These are phyloP conservation scores for Talaromyces thailandensis DNA, from an alignment of 495 filamentous ascomycete species.

Conservation along the genomic window DNA sequence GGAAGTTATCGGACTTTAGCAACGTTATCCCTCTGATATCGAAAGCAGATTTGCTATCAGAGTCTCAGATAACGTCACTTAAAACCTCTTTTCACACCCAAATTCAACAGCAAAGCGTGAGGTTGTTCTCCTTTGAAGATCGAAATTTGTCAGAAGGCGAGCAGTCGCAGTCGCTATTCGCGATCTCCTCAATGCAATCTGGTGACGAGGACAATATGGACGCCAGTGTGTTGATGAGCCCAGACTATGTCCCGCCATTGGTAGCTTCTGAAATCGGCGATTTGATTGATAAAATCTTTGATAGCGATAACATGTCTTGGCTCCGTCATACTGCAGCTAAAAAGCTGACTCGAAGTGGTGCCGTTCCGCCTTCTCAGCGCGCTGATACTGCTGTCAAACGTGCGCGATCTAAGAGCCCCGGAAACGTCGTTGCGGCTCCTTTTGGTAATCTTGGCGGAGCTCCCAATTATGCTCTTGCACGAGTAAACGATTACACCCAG, in stretches of 20 bases:
- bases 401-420: slow-evolving; percentile 2
- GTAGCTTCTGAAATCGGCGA: slow-evolving; percentile 62
- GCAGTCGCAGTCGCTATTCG: slow-evolving; percentile 47
- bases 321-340: slow-evolving; percentile 79
- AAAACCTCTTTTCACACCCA: slow-evolving; percentile 48
- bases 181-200: slow-evolving; percentile 69
- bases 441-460: slow-evolving; percentile 24
- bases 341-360: slow-evolving; percentile 65
- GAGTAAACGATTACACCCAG: slow-evolving; percentile 61
- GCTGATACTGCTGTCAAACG: slow-evolving; percentile 11
- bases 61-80: slow-evolving; percentile 46
- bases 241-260: slow-evolving; percentile 84
- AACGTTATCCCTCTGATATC: slow-evolving; percentile 83
- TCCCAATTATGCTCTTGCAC: slow-evolving; percentile 58
- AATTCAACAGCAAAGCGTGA: slow-evolving; percentile 51
- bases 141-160: slow-evolving; percentile 17
- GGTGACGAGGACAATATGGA: slow-evolving; percentile 88
- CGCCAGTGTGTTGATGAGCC: slow-evolving; percentile 87
- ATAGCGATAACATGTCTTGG: slow-evolving; percentile 72
- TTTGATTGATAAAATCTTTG: slow-evolving; percentile 68
- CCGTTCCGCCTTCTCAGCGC: slow-evolving; percentile 12
- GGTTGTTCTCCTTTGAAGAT: slow-evolving; percentile 58
- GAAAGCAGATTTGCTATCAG: slow-evolving; percentile 61
- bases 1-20: slow-evolving; percentile 63
- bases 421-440: slow-evolving; percentile 1